Conservation (phyloP, 768 basidiomycete species). For the Brasilioporus rufonigricans region DNA sequence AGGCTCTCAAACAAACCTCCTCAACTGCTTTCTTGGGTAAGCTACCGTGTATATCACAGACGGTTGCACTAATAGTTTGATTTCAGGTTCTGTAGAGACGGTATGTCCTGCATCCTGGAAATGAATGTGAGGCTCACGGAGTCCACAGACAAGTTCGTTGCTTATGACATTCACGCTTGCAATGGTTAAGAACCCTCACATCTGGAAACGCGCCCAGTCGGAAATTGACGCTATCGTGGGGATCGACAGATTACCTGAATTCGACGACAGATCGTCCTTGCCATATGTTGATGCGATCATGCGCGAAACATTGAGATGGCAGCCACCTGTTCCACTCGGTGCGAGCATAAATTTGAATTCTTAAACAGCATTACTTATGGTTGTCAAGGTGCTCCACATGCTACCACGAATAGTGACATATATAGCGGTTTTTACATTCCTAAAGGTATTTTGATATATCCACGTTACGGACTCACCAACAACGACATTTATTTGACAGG, state of each 20-base stretch:
- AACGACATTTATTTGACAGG: slow-evolving; percentile 1
- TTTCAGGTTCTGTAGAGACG: slow-evolving; percentile 14
- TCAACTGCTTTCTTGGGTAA: slow-evolving; percentile 17
- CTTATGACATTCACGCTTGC: too few species aligned
- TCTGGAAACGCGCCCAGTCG: slow-evolving; percentile 9
- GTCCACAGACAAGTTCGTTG: not conserved
- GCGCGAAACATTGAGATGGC: slow-evolving; percentile 12
- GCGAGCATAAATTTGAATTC: not conserved
- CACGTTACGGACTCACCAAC: not conserved
- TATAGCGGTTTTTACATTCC: slow-evolving; percentile 51
- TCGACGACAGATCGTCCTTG: slow-evolving; percentile 4
- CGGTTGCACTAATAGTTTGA: not conserved
- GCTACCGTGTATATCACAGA: not conserved
- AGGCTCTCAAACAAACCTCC: slow-evolving; percentile 15
- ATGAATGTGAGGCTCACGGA: not conserved
- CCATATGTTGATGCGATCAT: slow-evolving; percentile 14
- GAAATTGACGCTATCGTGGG: slow-evolving; percentile 10
- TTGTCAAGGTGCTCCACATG: slow-evolving; percentile 15
- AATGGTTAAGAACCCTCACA: too few species aligned
- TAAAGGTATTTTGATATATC: slow-evolving; percentile 30
- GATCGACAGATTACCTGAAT: slow-evolving; percentile 6
- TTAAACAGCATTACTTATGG: not conserved
- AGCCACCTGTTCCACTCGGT: slow-evolving; percentile 9
- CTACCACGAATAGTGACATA: slow-evolving; percentile 35
- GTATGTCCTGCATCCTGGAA: not conserved